A percentile compares a stretch with the other conserved stretches of the same genome.
phyloP scores from a whole-genome alignment of 345 rosid genomes.

The Diplotaxis tenuifolia region DNA sequence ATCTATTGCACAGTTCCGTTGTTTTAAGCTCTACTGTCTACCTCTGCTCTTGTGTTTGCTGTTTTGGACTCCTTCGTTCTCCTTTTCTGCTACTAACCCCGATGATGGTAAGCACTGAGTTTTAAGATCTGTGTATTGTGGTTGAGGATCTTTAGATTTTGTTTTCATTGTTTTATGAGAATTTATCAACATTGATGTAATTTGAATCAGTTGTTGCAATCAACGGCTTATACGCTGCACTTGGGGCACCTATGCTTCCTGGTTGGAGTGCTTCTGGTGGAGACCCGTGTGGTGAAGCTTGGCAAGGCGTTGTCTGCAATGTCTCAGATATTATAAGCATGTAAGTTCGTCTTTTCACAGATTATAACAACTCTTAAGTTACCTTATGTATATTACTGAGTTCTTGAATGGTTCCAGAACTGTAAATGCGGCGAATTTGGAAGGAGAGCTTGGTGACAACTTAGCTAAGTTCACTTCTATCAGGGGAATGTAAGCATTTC shows the following conservation, averaged over 20 bases:
- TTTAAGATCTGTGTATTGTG: conserved; percentile 27
- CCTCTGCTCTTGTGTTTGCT: conserved; percentile 50
- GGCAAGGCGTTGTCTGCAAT: conserved; percentile 91
- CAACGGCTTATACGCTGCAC: conserved; percentile 62
- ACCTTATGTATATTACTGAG: too few species aligned
- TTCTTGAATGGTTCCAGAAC: conserved; percentile 43
- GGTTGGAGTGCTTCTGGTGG: conserved; percentile 93
- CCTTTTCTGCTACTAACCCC: conserved; percentile 65
- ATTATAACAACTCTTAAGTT: too few species aligned
- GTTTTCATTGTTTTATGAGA: not conserved
- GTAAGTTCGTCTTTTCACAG: conserved; percentile 34
- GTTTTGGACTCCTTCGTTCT: conserved; percentile 53
- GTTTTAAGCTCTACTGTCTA: conserved; percentile 49
- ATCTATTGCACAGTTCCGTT: conserved; percentile 43
- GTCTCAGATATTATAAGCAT: conserved; percentile 55
- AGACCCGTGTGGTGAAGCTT: conserved; percentile 88
- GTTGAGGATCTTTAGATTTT: not conserved
- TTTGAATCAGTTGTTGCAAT: conserved; percentile 77
- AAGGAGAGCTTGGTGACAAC: conserved; percentile 82
- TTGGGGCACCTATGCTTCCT: conserved; percentile 78
- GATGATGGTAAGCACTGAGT: conserved; percentile 58
- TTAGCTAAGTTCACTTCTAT: conserved; percentile 72
- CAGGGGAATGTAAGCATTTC: conserved; percentile 59
- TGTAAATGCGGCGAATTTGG: conserved; percentile 89
- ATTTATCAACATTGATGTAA: conserved; percentile 42